Evolutionary conservation across 805 yeast genomes (phyloP), one percentile per base, ranked within the genome.

Genomic region (Saccharomycopsis sp.): DNA sequence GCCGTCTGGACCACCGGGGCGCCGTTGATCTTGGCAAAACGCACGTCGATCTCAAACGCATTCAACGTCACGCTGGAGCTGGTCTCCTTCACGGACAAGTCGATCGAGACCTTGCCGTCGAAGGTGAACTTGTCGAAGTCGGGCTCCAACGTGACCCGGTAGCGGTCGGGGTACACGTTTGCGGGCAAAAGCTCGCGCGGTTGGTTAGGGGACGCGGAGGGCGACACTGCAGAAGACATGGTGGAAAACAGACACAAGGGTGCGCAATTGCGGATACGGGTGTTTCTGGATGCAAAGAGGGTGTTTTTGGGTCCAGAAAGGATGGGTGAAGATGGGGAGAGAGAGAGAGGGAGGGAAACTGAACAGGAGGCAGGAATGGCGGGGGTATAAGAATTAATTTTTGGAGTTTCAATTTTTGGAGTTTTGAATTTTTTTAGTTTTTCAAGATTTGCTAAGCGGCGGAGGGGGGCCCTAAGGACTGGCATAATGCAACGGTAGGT

Each of bases 121-220:
- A 81, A 85, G 58, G 79, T 83, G 75, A 84, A 84, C 9, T 78
- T 77, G 52, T 75, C 75, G 59, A 84, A 78, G 64, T 75, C 66
- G 44, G 95, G 90, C 65, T 83, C 85, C 56, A 83, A 73, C 18
- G 83, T 77, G 37, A 94, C 70, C 56, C 82, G 80, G 69, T 94
- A 92, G 71, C 87, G 88, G 40, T 73, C 64, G 40, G 99, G 97
- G 59, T 78, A 78, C 61, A 91, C 86, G 56, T 79, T 74, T 53
- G 75, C 74, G 64, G 89, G 95, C 61, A 83, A 80, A 48, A 76
- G 68, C 64, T 75, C 79, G 66, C 78, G 73, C 50, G 67, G 62
- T 7, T 68, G 59, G 24, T 70, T 67, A 37, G 64, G 58, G 29
- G 70, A 67, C 7, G 20, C 16, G 1, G 2, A 24, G 14, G 34